A percentile compares a stretch with the other conserved stretches of the same genome.
These are phyloP conservation scores for Venturia pyrina DNA, from an alignment of 2,329 filamentous ascomycete genomes.

Conservation along the genomic window DNA sequence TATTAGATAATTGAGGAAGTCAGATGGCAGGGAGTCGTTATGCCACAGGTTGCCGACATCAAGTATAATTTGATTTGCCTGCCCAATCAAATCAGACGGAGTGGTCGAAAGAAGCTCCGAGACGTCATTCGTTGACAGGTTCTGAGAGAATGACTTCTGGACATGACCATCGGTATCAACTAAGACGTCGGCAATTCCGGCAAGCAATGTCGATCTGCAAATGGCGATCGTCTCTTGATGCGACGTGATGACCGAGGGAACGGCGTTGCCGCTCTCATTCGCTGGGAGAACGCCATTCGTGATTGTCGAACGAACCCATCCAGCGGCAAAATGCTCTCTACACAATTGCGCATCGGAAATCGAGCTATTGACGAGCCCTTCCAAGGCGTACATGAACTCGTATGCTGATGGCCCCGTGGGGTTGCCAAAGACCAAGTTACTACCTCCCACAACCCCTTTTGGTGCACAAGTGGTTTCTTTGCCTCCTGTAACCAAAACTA, in stretches of 20 bases:
- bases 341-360: background rate
- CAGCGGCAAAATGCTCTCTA: constrained; percentile 17
- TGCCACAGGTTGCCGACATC: constrained; percentile 29
- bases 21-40: constrained; percentile 34
- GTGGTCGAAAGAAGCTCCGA: constrained; percentile 16
- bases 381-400: constrained; percentile 1
- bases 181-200: constrained; percentile 24
- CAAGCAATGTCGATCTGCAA: constrained; percentile 27
- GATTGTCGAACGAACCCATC: constrained; percentile 19
- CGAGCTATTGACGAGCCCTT: background rate
- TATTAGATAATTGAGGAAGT: constrained; percentile 42
- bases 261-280: background rate
- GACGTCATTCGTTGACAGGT: background rate
- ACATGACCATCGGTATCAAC: constrained; percentile 24
- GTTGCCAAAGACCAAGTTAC: background rate
- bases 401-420: background rate
- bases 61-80: constrained; percentile 18
- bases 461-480: background rate
- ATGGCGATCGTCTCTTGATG: constrained; percentile 20
- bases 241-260: background rate
- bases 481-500: background rate
- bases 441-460: background rate
- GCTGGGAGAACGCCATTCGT: background rate
- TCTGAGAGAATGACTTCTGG: constrained; percentile 15
- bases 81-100: constrained; percentile 18